Percentiles rank a stretch among this genome's conserved stretches.
phyloP scores from a whole-genome alignment of 2,329 filamentous ascomycete genomes.

The Alternaria postmessia region DNA sequence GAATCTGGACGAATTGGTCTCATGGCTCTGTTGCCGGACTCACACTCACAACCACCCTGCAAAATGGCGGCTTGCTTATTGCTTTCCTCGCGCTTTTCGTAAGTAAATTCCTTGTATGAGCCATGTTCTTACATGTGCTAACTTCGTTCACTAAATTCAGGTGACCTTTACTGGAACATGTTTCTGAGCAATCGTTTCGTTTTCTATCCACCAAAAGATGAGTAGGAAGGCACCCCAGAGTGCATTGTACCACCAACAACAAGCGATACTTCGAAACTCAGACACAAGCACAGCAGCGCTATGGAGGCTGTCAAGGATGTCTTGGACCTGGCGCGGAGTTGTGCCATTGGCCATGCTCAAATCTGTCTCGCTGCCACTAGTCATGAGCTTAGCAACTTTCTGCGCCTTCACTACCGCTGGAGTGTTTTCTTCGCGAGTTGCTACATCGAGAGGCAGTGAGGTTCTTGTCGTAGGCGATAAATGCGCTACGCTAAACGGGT shows the following conservation, averaged over 20 bases:
- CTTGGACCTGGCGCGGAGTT: constrained; percentile 24
- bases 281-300: constrained; percentile 30
- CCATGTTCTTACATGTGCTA: no score
- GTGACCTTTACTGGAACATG: constrained; percentile 25
- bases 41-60: constrained; percentile 43
- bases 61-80: constrained; percentile 44
- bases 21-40: constrained; percentile 39
- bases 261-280: constrained; percentile 46
- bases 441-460: no score
- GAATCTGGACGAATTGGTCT: constrained; percentile 23
- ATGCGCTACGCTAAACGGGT: no score
- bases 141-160: no score
- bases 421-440: no score
- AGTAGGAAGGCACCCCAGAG: constrained; percentile 23
- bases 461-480: no score
- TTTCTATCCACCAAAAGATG: constrained; percentile 14
- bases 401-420: no score
- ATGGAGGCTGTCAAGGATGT: constrained; percentile 25
- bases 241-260: constrained; percentile 43
- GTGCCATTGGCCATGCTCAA: background rate
- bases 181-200: constrained; percentile 44
- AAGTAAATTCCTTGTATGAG: no score
- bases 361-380: no score
- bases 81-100: constrained; percentile 45
- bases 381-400: no score